Conservation (phyloP, 129 eudicot species). For the Cynara cardunculus region DNA sequence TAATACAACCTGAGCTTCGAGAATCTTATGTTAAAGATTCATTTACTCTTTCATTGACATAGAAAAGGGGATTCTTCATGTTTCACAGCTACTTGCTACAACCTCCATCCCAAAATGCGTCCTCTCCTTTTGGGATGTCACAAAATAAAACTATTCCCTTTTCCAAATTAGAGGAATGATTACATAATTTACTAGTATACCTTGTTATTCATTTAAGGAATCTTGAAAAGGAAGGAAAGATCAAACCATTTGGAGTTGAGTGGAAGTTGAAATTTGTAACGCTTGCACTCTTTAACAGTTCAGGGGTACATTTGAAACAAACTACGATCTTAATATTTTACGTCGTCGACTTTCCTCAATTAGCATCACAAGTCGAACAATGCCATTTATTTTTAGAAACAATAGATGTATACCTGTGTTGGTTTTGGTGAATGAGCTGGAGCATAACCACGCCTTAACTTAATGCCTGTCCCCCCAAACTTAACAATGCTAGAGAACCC, state of each 20-base stretch:
- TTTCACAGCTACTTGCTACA: too few relatives aligned
- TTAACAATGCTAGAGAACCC: conserved; percentile 63
- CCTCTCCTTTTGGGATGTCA: too few relatives aligned
- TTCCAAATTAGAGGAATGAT: too few relatives aligned
- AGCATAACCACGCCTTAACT: conserved; percentile 91
- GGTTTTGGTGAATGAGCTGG: conserved; percentile 82
- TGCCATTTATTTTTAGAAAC: not conserved
- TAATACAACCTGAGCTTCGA: too few relatives aligned
- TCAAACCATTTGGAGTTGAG: not conserved
- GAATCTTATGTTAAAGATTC: too few relatives aligned
- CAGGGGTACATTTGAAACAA: not conserved
- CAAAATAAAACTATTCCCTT: too few relatives aligned
- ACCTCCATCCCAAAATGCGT: too few relatives aligned
- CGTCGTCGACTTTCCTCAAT: too few relatives aligned
- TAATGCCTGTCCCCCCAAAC: conserved; percentile 63
- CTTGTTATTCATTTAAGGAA: not conserved
- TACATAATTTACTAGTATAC: too few relatives aligned
- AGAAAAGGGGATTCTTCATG: too few relatives aligned
- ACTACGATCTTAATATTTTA: not conserved
- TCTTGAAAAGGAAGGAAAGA: too few relatives aligned
- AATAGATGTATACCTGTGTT: conserved; percentile 57
- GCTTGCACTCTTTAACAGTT: not conserved
- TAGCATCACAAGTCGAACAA: not conserved
- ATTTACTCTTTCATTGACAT: too few relatives aligned
- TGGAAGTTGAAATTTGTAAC: not conserved